phyloP scores from a whole-genome alignment of 306 rosid species.

The Begonia fuchsioides region DNA sequence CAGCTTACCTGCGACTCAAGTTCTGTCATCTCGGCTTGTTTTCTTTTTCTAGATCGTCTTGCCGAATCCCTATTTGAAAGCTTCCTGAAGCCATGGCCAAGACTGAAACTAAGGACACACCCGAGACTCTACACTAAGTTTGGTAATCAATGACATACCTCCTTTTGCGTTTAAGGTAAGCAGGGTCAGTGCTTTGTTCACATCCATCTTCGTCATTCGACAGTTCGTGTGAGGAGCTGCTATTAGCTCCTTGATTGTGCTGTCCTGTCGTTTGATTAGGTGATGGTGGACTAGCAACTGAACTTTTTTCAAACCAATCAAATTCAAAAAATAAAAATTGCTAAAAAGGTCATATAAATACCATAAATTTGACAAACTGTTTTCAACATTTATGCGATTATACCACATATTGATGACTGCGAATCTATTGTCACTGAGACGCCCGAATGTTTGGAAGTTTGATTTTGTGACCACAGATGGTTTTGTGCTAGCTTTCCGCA shows the following conservation, averaged over 20 bases:
- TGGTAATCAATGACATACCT: conserved; percentile 26
- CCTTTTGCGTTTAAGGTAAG: conserved; percentile 34
- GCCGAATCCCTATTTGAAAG: conserved; percentile 75
- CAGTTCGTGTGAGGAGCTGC: conserved; percentile 63
- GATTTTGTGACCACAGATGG: conserved; percentile 22
- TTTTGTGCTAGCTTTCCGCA: conserved; percentile 26
- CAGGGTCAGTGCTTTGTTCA: conserved; percentile 49
- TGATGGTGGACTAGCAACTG: conserved; percentile 78
- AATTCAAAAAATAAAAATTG: too few species aligned
- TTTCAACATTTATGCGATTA: not conserved
- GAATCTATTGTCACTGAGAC: conserved; percentile 54
- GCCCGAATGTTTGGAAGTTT: conserved; percentile 41
- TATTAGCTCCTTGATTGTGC: conserved; percentile 39
- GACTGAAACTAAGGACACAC: too few species aligned
- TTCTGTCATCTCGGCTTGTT: conserved; percentile 51
- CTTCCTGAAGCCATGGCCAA: conserved; percentile 34
- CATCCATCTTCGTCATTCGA: conserved; percentile 63
- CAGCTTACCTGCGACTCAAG: conserved; percentile 59
- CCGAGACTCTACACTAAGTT: too few species aligned
- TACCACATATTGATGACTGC: conserved; percentile 59
- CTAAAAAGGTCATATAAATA: too few species aligned
- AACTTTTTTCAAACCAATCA: too few species aligned
- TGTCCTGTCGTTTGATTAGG: conserved; percentile 31
- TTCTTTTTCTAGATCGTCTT: conserved; percentile 71
- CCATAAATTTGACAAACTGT: too few species aligned